Conservation (phyloP, 805 yeast species). For the Candida nonsorbophila region DNA sequence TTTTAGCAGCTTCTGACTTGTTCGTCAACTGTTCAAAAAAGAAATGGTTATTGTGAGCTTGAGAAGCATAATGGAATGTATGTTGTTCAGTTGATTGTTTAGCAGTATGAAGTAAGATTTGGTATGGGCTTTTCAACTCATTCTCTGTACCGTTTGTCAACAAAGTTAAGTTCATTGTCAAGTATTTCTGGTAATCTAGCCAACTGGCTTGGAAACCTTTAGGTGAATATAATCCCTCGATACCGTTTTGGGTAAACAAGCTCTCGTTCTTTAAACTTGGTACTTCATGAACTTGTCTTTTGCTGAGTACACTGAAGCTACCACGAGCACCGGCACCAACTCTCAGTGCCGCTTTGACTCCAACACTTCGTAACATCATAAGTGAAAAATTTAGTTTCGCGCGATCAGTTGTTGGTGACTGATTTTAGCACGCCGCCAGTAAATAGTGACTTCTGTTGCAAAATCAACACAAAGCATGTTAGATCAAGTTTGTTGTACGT, state of each 20-base stretch:
- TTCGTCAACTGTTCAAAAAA: conserved; percentile 61
- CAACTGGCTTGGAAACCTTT: conserved; percentile 71
- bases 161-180: conserved; percentile 55
- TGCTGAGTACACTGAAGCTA: too few relatives aligned
- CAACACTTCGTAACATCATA: too few relatives aligned
- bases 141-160: conserved; percentile 73
- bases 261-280: conserved; percentile 48
- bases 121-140: conserved; percentile 73
- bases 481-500: too few relatives aligned
- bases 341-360: too few relatives aligned
- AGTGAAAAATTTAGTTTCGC: too few relatives aligned
- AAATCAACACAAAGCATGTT: too few relatives aligned
- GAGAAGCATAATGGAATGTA: conserved; percentile 84
- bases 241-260: conserved; percentile 41
- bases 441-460: too few relatives aligned
- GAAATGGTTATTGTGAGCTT: conserved; percentile 87
- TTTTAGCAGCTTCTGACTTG: conserved; percentile 21
- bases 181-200: conserved; percentile 70
- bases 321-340: too few relatives aligned
- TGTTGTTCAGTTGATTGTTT: conserved; percentile 60
- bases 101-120: conserved; percentile 62
- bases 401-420: too few relatives aligned
- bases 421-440: too few relatives aligned
- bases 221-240: conserved; percentile 59
- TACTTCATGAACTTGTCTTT: conserved; percentile 52